Evolutionary conservation across 2,329 filamentous ascomycete genomes (phyloP), one percentile per base, ranked within the genome.

Genomic region (Harringtonia aguacate): DNA sequence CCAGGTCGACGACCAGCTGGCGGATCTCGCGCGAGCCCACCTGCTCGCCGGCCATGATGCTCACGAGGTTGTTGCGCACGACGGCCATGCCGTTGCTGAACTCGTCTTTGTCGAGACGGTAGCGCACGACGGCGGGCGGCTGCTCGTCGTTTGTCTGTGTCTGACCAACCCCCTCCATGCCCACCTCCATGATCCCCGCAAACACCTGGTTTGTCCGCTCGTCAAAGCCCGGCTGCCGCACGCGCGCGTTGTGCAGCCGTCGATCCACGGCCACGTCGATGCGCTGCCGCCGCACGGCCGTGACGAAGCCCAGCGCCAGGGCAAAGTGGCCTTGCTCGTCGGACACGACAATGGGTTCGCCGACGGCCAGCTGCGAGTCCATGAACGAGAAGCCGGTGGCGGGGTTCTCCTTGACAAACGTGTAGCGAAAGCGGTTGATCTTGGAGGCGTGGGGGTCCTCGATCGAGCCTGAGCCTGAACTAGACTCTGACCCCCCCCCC

Each of bases 61-160:
- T 86, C 28, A 97, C 78, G 1, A 98, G 73, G 53, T 97, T 98
- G 63, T 95, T 95, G 43, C 92, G 81, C 37, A 95, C 86, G 27
- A 84, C 84, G 4, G 92, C 88, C 86, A 98, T 94, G 46, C 92
- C 92, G 55, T 94, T 97, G 63, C 87, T 94, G 62, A 98, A 98
- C 58, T 98, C 92, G 55, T 98, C 92, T 59, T 95, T 95, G 63
- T 98, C 92, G 4, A 98, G 69, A 21, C 92, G 83, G 55, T 95
- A 98, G 39, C 78, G 70, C 7, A 84, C 65, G 4, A 75, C 75
- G 4, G 72, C 61, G 45, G 71, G 67, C 46, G 71, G 68, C 17
- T 30, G 22, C 15, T 37, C 24, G 50, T 70, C 67, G 51, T 68
- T 15, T 73, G 24, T 17, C 4, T 36, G 10, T 9, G 7, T 33